Evolutionary conservation across 192 early-diverging fungal genomes (phyloP).

Genomic region (Entrophospora sp.): DNA sequence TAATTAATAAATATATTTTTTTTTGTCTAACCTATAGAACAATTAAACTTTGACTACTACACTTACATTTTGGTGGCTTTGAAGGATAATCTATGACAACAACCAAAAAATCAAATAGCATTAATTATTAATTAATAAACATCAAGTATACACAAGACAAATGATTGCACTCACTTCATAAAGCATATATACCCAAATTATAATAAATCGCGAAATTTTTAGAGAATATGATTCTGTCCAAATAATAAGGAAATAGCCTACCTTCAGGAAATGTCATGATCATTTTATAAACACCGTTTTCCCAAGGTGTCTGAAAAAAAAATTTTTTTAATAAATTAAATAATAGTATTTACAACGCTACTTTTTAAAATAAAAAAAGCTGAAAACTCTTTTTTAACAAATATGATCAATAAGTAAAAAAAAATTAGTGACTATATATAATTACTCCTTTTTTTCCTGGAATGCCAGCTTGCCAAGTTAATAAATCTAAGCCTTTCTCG

Average conservation of each 20-base stretch:
- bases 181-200: neutral
- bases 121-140: neutral
- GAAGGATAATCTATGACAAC: slow-evolving; percentile 30
- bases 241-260: too few species aligned
- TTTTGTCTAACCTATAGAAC: too few species aligned
- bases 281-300: slow-evolving; percentile 79
- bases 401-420: neutral
- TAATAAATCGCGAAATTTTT: slow-evolving; percentile 25
- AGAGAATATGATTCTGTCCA: neutral
- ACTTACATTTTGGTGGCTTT: slow-evolving; percentile 39
- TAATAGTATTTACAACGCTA: neutral
- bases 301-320: slow-evolving; percentile 68
- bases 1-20: too few species aligned
- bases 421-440: neutral
- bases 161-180: neutral
- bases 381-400: neutral
- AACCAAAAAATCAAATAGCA: neutral
- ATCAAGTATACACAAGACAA: slow-evolving; percentile 8
- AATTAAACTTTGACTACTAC: too few species aligned
- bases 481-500: slow-evolving; percentile 70
- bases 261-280: slow-evolving; percentile 73
- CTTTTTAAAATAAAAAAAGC: neutral
- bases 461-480: slow-evolving; percentile 86
- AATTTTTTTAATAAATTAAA: neutral
- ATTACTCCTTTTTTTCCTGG: slow-evolving; percentile 46